Base-by-base conservation (phyloP, 2,329 filamentous ascomycete species). In the Colletotrichum tropicale region DNA sequence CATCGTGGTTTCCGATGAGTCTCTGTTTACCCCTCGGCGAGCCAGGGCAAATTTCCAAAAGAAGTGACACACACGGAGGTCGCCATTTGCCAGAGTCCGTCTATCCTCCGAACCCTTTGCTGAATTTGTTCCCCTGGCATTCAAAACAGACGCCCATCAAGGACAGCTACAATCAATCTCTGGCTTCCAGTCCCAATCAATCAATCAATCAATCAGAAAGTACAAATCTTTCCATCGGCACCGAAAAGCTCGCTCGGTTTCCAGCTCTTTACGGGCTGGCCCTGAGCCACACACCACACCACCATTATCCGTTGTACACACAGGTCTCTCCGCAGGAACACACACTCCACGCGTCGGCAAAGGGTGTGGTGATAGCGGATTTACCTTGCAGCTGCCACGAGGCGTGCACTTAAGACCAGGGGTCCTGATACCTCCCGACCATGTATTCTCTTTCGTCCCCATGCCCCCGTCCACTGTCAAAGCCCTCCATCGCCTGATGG, bases 401-500 rank as follows among this genome's bases (percentile, higher is more conserved):
- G 74, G 74, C 61, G 74, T 74, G 74, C 60, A 66, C 48, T 74
- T 76, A 76, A 66, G 70, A 68, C 73, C 69, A 75, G 73, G 71
- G 73, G 73, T 75, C 73, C 73, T 68, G 73, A 52, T 68, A 71
- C 75, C 72, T 75, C 72, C 56, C 71, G 55, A 67, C 48, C 71
- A 58, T 71, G 71, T 66, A 71, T 75, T 34, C 64, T 64, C 36
- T 52, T 70, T 75, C 67, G 38, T 69, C 65, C 70, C 76, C 73
- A 77, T 76, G 71, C 72, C 75, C 75, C 69, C 68, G 73, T 71
- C 68, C 75, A 76, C 75, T 77, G 75, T 77, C 76, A 77, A 77
- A 77, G 76, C 76, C 75, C 76, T 77, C 68, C 76, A 75, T 77
- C 71, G 71, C 76, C 75, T 75, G 71, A 77, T 77, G 71, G 76